These are phyloP conservation scores for Glutinoglossum americanum DNA, from an alignment of 495 filamentous ascomycete species.

Conservation along the genomic window DNA sequence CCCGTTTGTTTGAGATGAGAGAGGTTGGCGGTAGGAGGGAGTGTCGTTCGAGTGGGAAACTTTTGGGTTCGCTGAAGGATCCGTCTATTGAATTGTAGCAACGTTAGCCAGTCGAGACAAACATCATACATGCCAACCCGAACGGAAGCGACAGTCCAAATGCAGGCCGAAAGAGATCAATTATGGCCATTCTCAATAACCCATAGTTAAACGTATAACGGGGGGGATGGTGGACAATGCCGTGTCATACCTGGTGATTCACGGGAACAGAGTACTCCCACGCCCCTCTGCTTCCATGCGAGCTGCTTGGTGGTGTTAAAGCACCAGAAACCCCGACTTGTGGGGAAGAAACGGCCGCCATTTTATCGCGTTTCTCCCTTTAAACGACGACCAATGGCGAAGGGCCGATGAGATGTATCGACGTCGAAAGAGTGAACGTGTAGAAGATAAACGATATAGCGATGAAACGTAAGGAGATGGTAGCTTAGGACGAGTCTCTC, in stretches of 20 bases:
- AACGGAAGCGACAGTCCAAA: background rate
- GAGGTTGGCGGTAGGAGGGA: conserved; percentile 9
- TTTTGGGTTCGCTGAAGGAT: conserved; percentile 2
- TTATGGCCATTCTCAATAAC: background rate
- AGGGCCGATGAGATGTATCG: too few relatives aligned
- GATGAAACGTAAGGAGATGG: background rate
- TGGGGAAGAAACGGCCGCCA: background rate
- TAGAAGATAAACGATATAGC: background rate
- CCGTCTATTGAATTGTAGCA: background rate
- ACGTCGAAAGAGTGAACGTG: background rate
- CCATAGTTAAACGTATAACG: background rate
- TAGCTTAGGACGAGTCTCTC: background rate
- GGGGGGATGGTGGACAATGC: background rate
- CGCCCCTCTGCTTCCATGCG: conserved; percentile 24
- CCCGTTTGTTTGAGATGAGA: background rate
- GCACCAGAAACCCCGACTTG: conserved; percentile 10
- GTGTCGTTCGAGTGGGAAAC: background rate
- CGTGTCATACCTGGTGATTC: conserved; percentile 15
- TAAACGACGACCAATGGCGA: background rate
- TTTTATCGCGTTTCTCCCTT: background rate
- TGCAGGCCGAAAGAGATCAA: background rate
- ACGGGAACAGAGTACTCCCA: conserved; percentile 29
- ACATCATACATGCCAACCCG: conserved; percentile 3
- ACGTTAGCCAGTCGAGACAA: conserved; percentile 5
- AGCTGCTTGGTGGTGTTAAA: conserved; percentile 28